Evolutionary conservation across 768 basidiomycete species (phyloP).

Genomic region (Lactifluus echinatus): DNA sequence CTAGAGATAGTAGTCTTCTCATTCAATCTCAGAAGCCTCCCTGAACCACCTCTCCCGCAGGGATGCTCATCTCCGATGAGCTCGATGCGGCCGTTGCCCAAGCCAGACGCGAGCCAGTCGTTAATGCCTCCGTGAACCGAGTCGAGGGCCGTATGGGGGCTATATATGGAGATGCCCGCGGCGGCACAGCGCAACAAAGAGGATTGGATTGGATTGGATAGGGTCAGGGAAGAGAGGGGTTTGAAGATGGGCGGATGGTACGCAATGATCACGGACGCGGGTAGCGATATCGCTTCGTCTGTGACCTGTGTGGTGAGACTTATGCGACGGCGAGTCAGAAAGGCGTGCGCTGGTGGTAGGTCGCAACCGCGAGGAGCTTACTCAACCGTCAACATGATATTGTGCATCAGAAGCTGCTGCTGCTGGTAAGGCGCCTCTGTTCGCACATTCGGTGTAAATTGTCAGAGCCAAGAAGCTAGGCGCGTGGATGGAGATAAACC

Average conservation of each 20-base stretch:
- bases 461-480: too few relatives aligned
- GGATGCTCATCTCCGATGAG: constrained; percentile 31
- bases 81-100: constrained; percentile 27
- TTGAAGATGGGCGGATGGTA: constrained; percentile 86
- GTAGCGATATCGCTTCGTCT: constrained; percentile 53
- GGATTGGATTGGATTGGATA: constrained; percentile 68
- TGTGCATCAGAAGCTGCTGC: constrained; percentile 23
- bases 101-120: constrained; percentile 66
- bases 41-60: constrained; percentile 28
- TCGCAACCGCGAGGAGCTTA: constrained; percentile 19
- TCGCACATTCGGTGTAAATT: not conserved
- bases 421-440: constrained; percentile 31
- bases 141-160: constrained; percentile 86
- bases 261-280: constrained; percentile 60
- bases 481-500: constrained; percentile 20
- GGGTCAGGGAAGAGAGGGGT: constrained; percentile 64
- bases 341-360: not conserved
- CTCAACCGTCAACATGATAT: constrained; percentile 39
- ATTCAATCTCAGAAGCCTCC: constrained; percentile 8
- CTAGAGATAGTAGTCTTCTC: constrained; percentile 21
- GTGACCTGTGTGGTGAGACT: constrained; percentile 70
- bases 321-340: constrained; percentile 7
- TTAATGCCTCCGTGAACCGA: constrained; percentile 79
- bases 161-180: constrained; percentile 77
- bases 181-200: constrained; percentile 75